Evolutionary conservation across 495 filamentous ascomycete genomes (phyloP).

Genomic region (Bryoglossum gracile): DNA sequence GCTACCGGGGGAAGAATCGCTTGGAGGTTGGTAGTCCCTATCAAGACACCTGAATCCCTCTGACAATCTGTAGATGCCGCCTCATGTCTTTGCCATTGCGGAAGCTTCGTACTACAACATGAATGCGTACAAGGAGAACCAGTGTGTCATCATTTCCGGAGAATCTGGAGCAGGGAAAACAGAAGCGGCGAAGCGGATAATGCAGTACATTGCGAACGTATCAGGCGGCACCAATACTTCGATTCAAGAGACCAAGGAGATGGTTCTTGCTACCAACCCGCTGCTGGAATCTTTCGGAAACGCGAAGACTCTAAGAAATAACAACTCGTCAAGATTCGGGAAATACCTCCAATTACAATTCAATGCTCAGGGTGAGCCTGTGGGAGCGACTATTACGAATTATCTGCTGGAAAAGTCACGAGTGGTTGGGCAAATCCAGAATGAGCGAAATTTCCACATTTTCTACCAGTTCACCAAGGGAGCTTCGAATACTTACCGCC

Average conservation of each 20-base stretch:
- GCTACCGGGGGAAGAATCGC: constrained; percentile 92
- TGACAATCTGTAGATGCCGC: constrained; percentile 49
- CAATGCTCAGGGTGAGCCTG: constrained; percentile 84
- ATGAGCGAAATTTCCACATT: constrained; percentile 98
- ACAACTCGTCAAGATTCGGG: constrained; percentile 97
- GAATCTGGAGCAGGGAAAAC: constrained; percentile 99
- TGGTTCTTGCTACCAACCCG: constrained; percentile 97
- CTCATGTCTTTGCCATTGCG: constrained; percentile 96
- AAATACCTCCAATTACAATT: constrained; percentile 99
- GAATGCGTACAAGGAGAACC: constrained; percentile 98
- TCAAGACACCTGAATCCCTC: neutral
- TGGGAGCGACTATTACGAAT: constrained; percentile 97
- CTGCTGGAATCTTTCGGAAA: constrained; percentile 97
- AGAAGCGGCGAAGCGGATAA: constrained; percentile 97
- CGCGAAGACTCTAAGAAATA: constrained; percentile 95
- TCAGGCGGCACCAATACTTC: constrained; percentile 82
- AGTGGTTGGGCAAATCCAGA: constrained; percentile 90
- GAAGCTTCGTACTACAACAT: constrained; percentile 98
- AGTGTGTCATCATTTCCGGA: constrained; percentile 98
- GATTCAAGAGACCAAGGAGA: constrained; percentile 97
- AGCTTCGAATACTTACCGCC: constrained; percentile 76
- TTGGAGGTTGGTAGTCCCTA: constrained; percentile 53
- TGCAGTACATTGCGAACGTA: constrained; percentile 98
- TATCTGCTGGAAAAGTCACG: constrained; percentile 93
- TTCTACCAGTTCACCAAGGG: constrained; percentile 99